Conservation (phyloP, 75 land plant genomes). For the Larix kaempferi region DNA sequence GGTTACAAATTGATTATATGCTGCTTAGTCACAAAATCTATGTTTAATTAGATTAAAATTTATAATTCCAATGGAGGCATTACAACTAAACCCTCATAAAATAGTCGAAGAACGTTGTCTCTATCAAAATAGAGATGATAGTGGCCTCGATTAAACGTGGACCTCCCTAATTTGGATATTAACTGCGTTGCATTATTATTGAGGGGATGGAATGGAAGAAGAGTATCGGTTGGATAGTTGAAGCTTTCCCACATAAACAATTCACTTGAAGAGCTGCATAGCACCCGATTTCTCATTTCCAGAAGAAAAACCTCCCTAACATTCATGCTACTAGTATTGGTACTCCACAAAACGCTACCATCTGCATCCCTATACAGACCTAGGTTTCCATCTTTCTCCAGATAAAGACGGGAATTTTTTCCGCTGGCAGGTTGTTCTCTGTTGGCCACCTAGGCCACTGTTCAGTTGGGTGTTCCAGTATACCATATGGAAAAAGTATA, state of each 20-base stretch:
- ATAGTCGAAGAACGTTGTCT: conserved; percentile 32
- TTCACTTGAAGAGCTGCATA: conserved; percentile 19
- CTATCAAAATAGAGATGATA: conserved; percentile 27
- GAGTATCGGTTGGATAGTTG: conserved; percentile 63
- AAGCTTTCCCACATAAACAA: conserved; percentile 55
- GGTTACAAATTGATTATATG: too few species aligned
- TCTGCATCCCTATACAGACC: conserved; percentile 32
- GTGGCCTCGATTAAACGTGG: conserved; percentile 19
- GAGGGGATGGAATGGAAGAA: conserved; percentile 36
- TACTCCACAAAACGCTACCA: conserved; percentile 36
- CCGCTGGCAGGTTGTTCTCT: conserved; percentile 45
- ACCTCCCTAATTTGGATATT: conserved; percentile 10
- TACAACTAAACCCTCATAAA: too few species aligned
- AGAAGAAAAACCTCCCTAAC: conserved; percentile 19
- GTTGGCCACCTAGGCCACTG: conserved; percentile 49
- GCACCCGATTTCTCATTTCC: conserved; percentile 47
- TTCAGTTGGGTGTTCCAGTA: conserved; percentile 14
- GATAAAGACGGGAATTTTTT: conserved; percentile 20
- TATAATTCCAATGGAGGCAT: too few species aligned
- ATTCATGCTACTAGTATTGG: conserved; percentile 13
- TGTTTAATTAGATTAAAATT: too few species aligned
- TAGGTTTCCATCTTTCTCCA: conserved; percentile 30
- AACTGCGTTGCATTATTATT: conserved; percentile 17
- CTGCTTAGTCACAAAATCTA: too few species aligned
- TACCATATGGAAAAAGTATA: conserved; percentile 47